Conservation (phyloP, 371 early-diverging fungal species). For the Apophysomyces trapeziformis region DNA sequence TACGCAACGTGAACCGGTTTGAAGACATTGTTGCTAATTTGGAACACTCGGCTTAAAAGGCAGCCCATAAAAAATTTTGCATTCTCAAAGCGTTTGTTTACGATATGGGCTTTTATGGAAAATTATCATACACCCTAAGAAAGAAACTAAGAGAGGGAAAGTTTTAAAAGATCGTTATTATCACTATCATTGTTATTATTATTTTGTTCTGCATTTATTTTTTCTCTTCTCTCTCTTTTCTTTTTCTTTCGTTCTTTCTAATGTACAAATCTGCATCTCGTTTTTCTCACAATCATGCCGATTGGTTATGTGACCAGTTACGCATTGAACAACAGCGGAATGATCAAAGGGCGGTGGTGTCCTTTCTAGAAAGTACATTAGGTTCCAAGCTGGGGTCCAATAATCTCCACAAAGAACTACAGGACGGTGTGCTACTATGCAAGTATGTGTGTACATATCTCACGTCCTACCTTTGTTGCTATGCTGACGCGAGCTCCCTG, state of each 20-base stretch:
- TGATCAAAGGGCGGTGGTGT: slow-evolving; percentile 27
- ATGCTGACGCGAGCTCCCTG: slow-evolving; percentile 7
- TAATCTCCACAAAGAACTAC: slow-evolving; percentile 35
- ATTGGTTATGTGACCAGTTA: slow-evolving; percentile 24
- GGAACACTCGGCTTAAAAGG: slow-evolving; percentile 42
- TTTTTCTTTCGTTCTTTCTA: not conserved
- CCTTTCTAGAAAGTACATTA: slow-evolving; percentile 35
- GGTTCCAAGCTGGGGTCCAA: slow-evolving; percentile 27
- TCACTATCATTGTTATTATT: too few species aligned
- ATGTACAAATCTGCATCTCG: not conserved
- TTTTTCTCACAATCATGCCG: slow-evolving; percentile 14
- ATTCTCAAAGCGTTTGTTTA: slow-evolving; percentile 7
- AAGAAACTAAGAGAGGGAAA: slow-evolving; percentile 4
- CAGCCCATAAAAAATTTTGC: slow-evolving; percentile 8
- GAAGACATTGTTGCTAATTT: slow-evolving; percentile 65
- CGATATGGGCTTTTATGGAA: slow-evolving; percentile 14
- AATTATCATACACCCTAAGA: slow-evolving; percentile 4
- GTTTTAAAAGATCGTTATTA: not conserved
- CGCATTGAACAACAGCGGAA: slow-evolving; percentile 30
- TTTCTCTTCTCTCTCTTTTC: slow-evolving; percentile 5
- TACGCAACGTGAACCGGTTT: slow-evolving; percentile 89
- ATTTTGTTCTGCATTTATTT: not conserved
- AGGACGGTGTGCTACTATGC: slow-evolving; percentile 76
- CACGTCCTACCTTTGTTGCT: not conserved
- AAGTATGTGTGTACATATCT: slow-evolving; percentile 41